Evolutionary conservation across 2,329 filamentous ascomycete species (phyloP).

Genomic region (Penicillium sp.): DNA sequence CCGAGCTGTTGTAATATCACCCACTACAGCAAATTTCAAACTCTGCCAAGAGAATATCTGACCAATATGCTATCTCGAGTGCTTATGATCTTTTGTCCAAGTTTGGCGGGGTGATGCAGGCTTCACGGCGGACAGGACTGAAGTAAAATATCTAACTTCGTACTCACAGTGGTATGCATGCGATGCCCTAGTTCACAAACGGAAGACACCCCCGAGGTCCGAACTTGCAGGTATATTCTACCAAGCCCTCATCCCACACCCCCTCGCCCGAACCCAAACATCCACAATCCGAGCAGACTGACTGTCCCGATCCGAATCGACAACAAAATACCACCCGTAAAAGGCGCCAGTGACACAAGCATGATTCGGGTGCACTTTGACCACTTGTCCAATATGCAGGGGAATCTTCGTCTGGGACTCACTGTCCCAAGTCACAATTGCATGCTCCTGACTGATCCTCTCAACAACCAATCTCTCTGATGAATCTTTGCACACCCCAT

Average conservation of each 20-base stretch:
- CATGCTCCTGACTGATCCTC: conserved; percentile 69
- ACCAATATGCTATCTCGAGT: background rate
- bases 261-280: conserved; percentile 53
- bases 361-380: conserved; percentile 71
- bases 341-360: conserved; percentile 66
- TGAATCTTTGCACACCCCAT: conserved; percentile 30
- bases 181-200: background rate
- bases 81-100: background rate
- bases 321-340: conserved; percentile 64
- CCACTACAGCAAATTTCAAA: too few species aligned
- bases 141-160: background rate
- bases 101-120: background rate
- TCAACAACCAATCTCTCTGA: conserved; percentile 57
- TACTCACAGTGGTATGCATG: background rate
- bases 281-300: conserved; percentile 59
- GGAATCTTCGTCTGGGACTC: conserved; percentile 33
- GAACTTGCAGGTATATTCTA: background rate
- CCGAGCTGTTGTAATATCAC: background rate
- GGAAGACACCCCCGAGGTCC: background rate
- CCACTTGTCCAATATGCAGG: conserved; percentile 55
- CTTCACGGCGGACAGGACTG: background rate
- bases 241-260: conserved; percentile 9
- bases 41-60: background rate
- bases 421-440: conserved; percentile 55
- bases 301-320: conserved; percentile 52